Base-by-base conservation (phyloP, 2,329 filamentous ascomycete genomes). In the Eutypella sp. region DNA sequence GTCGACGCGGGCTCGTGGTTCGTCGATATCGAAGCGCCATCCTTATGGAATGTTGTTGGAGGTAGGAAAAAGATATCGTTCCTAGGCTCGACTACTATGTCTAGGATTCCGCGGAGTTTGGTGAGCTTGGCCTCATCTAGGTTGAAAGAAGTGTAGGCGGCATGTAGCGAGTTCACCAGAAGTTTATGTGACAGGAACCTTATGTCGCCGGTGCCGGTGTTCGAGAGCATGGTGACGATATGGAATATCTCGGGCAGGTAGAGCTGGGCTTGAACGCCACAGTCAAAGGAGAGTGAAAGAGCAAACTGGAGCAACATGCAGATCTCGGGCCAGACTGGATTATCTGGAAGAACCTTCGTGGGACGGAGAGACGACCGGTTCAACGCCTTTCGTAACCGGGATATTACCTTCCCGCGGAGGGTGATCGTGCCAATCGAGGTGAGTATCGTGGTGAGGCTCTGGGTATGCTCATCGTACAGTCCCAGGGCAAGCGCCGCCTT, bases 171-270 rank as follows among this genome's bases (percentile, higher is more conserved):
- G 61, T 86, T 87, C 43, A 84, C 74, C 20, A 87, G 67, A 10
- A 87, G 66, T 44, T 78, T 74, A 58, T 85, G 82, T 3, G 86
- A 80, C 18, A 79, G 67, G 7, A 75, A 62, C 40, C 82, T 74
- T 6, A 84, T 69, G 10, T 80, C 76, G 9, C 73, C 65, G 10
- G 73, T 64, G 6, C 83, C 83, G 2, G 79, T 85, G 54, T 85
- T 85, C 29, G 81, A 79, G 22, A 86, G 70, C 80, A 87, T 85
- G 0, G 83, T 85, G 47, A 85, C 80, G 41, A 86, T 72, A 62
- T 87, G 83, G 59, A 86, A 86, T 39, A 87, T 72, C 58, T 87
- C 83, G 0, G 83, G 82, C 5, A 87, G 66, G 54, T 81, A 87
- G 38, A 85, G 69, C 60, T 86, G 82, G 4, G 82, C 76, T 61